A percentile compares a stretch with the other conserved stretches of the same genome.
Conservation (phyloP, 2,329 filamentous ascomycete genomes). For the Didymella pomorum region DNA sequence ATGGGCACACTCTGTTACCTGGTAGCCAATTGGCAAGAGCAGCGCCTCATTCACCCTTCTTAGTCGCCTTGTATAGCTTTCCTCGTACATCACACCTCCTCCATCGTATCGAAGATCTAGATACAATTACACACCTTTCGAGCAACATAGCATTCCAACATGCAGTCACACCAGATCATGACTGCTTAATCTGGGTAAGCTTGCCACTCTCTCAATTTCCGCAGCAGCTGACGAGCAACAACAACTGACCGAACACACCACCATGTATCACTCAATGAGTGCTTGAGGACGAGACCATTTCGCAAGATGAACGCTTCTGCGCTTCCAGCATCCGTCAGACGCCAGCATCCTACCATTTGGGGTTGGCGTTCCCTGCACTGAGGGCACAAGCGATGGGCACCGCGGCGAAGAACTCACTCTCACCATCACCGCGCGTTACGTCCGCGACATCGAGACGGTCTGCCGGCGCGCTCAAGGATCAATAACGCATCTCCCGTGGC, state of each 20-base stretch:
- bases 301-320: no score
- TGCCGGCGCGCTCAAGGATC: background rate
- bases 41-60: background rate
- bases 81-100: background rate
- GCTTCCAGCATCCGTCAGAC: no score
- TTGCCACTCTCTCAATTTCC: background rate
- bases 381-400: no score
- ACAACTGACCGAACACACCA: background rate
- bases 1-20: no score
- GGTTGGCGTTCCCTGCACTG: no score
- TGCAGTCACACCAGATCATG: background rate
- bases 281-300: no score
- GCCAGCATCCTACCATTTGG: no score
- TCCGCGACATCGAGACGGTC: slow-evolving; percentile 3
- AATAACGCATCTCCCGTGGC: background rate
- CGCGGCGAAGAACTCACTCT: background rate
- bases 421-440: slow-evolving; percentile 15
- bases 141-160: no score
- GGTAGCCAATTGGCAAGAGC: background rate
- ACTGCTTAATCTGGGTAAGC: background rate
- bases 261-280: background rate
- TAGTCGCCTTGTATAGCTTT: background rate
- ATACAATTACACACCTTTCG: background rate
- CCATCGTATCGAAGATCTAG: background rate
- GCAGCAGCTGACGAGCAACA: background rate